Evolutionary conservation across 2,329 filamentous ascomycete genomes (phyloP).

Genomic region (Sclerotinia nivalis): DNA sequence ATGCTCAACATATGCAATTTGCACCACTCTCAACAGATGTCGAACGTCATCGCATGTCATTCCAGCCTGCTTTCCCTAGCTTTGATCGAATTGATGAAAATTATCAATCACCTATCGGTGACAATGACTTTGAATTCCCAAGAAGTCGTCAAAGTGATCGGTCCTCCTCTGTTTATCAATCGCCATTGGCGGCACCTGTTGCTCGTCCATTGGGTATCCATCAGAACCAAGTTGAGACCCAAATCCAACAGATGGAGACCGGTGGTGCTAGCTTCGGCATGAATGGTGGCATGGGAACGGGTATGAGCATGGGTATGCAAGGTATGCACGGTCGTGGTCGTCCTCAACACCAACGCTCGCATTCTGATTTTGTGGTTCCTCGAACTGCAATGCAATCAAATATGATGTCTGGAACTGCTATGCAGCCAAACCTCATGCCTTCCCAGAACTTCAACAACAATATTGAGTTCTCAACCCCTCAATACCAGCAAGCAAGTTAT

Average conservation of each 20-base stretch:
- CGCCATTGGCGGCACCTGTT: slow-evolving; percentile 33
- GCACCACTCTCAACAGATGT: not conserved
- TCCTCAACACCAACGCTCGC: slow-evolving; percentile 37
- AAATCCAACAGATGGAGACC: slow-evolving; percentile 6
- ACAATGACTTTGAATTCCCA: not conserved
- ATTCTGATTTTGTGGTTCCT: slow-evolving; percentile 33
- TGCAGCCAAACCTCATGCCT: slow-evolving; percentile 10
- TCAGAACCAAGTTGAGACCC: slow-evolving; percentile 11
- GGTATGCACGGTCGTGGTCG: slow-evolving; percentile 2
- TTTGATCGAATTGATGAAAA: slow-evolving; percentile 21
- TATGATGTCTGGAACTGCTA: not conserved
- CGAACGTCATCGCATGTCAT: not conserved
- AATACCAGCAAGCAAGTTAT: slow-evolving; percentile 12
- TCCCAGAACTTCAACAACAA: slow-evolving; percentile 8
- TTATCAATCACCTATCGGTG: not conserved
- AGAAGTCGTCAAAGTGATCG: slow-evolving; percentile 25
- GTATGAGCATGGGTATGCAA: slow-evolving; percentile 3
- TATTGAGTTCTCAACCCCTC: slow-evolving; percentile 12
- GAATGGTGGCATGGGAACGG: slow-evolving; percentile 7
- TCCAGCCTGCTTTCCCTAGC: slow-evolving; percentile 7
- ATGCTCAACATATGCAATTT: slow-evolving; percentile 8
- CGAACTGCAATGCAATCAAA: slow-evolving; percentile 13
- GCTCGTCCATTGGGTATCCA: slow-evolving; percentile 16
- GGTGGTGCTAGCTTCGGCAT: slow-evolving; percentile 9
- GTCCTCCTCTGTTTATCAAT: slow-evolving; percentile 26